Conservation (phyloP, 177 flowering plant genomes). For the Vitis hybrid region DNA sequence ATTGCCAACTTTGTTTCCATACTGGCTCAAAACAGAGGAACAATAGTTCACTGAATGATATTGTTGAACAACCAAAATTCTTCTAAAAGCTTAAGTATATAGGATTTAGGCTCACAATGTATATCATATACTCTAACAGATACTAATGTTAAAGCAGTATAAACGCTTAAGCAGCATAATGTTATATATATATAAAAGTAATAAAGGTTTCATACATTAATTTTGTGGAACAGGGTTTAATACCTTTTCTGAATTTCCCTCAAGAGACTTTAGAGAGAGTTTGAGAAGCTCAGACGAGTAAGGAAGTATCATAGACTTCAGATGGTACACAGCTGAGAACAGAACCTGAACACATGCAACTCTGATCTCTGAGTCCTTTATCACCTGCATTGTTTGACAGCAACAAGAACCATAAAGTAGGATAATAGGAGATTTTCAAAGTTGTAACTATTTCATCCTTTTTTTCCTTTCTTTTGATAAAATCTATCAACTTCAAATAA, state of each 20-base stretch:
- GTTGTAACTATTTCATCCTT: too few relatives aligned
- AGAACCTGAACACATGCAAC: constrained; percentile 82
- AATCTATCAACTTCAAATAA: too few relatives aligned
- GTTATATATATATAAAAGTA: not conserved
- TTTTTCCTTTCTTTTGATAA: too few relatives aligned
- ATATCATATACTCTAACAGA: too few relatives aligned
- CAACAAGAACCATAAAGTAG: constrained; percentile 1
- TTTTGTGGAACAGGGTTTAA: not conserved
- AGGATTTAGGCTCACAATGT: too few relatives aligned
- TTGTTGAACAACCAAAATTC: too few relatives aligned
- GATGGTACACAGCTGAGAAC: constrained; percentile 79
- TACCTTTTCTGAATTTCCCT: constrained; percentile 69
- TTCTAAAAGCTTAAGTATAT: too few relatives aligned
- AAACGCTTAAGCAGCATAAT: too few relatives aligned
- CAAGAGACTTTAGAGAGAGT: constrained; percentile 56
- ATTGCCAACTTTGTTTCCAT: too few relatives aligned
- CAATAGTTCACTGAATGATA: too few relatives aligned
- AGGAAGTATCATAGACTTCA: constrained; percentile 63
- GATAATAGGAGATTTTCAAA: not conserved
- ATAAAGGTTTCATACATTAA: not conserved
- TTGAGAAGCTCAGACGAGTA: constrained; percentile 56
- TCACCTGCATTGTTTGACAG: constrained; percentile 33
- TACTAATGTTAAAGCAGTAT: too few relatives aligned
- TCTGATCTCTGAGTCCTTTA: constrained; percentile 46
- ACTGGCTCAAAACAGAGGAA: too few relatives aligned